These are phyloP conservation scores for Torulaspora microellipsoides DNA, from an alignment of 805 yeast genomes.

Conservation along the genomic window DNA sequence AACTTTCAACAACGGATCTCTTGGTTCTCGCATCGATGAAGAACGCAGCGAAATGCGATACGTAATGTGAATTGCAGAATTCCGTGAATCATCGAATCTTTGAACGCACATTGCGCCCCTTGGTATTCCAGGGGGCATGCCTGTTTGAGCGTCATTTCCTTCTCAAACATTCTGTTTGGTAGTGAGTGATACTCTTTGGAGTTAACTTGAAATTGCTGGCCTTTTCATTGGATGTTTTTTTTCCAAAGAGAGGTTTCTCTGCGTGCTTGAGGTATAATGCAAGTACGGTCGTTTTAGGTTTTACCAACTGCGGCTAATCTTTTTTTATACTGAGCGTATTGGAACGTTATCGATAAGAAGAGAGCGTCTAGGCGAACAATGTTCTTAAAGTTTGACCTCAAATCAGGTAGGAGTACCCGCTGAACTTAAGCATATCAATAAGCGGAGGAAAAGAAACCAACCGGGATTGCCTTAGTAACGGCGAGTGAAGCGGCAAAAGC, in stretches of 20 bases:
- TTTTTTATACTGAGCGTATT: too few relatives aligned
- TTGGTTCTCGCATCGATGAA: constrained; percentile 44
- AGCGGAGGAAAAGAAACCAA: constrained; percentile 45
- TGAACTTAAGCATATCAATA: constrained; percentile 43
- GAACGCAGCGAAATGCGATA: constrained; percentile 44
- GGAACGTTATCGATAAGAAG: too few relatives aligned
- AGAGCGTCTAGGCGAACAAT: constrained; percentile 14
- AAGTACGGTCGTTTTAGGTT: constrained; percentile 24
- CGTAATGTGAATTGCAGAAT: constrained; percentile 36
- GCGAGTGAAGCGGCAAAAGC: constrained; percentile 40
- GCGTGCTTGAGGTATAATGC: too few relatives aligned
- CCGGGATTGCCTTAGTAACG: constrained; percentile 43
- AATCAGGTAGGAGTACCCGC: constrained; percentile 40
- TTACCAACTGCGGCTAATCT: constrained; percentile 16
- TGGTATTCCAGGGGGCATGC: constrained; percentile 38
- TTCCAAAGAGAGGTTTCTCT: too few relatives aligned
- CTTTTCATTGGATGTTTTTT: constrained; percentile 7
- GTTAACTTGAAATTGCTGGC: constrained; percentile 33
- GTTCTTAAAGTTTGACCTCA: constrained; percentile 36
- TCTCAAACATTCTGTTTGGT: constrained; percentile 34
- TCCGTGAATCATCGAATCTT: constrained; percentile 43
- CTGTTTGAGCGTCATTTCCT: constrained; percentile 40
- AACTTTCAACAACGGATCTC: constrained; percentile 42
- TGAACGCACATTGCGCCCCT: constrained; percentile 45
- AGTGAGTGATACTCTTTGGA: constrained; percentile 30